Evolutionary conservation across 1,284 basidiomycete species (phyloP), one percentile per base, ranked within the genome.

Genomic region (Erythrobasidium hasegawianum): DNA sequence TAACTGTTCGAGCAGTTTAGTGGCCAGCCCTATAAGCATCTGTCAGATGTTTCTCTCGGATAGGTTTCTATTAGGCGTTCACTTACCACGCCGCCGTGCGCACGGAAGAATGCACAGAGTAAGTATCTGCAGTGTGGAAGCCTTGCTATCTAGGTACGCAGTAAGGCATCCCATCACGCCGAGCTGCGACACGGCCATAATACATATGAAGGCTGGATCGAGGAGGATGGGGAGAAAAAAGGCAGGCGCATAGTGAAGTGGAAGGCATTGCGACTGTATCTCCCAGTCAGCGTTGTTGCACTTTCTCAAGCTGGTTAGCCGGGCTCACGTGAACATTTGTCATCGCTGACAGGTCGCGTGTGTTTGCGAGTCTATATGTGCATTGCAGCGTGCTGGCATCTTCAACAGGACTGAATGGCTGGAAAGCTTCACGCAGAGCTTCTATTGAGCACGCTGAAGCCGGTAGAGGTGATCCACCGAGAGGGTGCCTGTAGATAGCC

Each of bases 171-270:
- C 61, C 33, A 47, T n/a, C 20, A 64, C 43, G n/a, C 18, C 29
- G 26, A n/a, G n/a, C 22, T n/a, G 5, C 7, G 24, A 22, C 4
- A n/a, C 18, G 11, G 54, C 61, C 18, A 64, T 13, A 2, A 64
- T 52, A 38, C 53, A 50, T 14, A 29, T 47, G 29, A 54, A 64
- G 16, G 38, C 39, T 14, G 61, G 13, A 20, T 64, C 54, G 26
- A 64, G 41, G 9, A 64, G 54, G 14, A 64, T 26, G n/a, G 61
- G 54, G n/a, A 64, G 2, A 41, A 64, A 64, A 41, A 64, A 64
- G 7, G 61, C 13, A 4, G 61, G 39, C 9, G 41, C 27, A 26
- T 56, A 64, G 40, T 18, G 2, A 10, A 64, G 16, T 0, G 61
- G 54, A 13, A 64, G 52, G 43, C 43, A 47, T 16, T 47, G n/a